These are phyloP conservation scores for Chalciporus sp. DNA, from an alignment of 1,284 basidiomycete genomes.

Conservation along the genomic window DNA sequence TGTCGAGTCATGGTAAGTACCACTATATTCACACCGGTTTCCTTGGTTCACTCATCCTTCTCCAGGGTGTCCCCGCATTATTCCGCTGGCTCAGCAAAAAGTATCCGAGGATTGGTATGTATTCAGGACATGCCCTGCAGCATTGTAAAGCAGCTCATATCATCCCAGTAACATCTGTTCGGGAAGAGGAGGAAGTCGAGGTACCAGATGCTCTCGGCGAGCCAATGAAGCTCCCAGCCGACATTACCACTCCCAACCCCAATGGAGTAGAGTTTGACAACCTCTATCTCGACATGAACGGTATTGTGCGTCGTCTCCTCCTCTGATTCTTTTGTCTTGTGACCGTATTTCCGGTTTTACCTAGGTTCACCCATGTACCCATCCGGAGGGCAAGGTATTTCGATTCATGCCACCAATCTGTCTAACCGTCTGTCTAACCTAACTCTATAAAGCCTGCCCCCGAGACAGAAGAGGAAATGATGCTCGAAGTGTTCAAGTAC, in stretches of 20 bases:
- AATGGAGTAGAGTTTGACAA: conserved; percentile 97
- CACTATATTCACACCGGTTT: background rate
- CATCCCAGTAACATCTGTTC: conserved; percentile 67
- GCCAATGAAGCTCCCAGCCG: conserved; percentile 75
- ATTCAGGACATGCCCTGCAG: background rate
- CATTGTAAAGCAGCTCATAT: background rate
- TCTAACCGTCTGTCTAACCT: conserved; percentile 14
- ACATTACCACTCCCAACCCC: conserved; percentile 88
- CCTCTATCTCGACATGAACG: conserved; percentile 94
- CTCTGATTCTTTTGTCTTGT: background rate
- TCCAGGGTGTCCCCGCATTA: conserved; percentile 89
- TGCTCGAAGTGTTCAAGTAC: conserved; percentile 96
- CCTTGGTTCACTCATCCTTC: conserved; percentile 1
- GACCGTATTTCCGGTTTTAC: background rate
- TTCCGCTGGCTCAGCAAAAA: conserved; percentile 96
- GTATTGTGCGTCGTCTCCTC: conserved; percentile 57
- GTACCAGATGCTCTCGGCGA: conserved; percentile 71
- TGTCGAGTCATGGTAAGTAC: conserved; percentile 22
- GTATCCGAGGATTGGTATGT: conserved; percentile 91
- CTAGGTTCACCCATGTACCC: conserved; percentile 97
- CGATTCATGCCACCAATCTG: background rate
- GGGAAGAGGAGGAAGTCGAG: conserved; percentile 80
- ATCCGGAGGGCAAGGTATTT: conserved; percentile 90
- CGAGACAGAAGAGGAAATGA: conserved; percentile 99
- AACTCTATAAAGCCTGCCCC: conserved; percentile 71